These are phyloP conservation scores for Magnusiomyces suaveolens DNA, from an alignment of 1,139 yeast species.

Conservation along the genomic window DNA sequence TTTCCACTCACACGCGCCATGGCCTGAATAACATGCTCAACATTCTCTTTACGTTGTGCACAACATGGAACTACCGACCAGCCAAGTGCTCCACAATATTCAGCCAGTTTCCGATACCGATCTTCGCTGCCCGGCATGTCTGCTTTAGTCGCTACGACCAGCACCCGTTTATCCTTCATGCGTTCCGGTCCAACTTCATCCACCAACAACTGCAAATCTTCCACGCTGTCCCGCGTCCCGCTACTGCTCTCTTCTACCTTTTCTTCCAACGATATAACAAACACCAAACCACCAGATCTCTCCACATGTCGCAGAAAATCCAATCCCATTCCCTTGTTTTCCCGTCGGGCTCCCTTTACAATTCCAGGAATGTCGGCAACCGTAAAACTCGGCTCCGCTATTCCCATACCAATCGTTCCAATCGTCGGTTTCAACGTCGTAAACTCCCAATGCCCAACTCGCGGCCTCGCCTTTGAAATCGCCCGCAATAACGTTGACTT, in stretches of 20 bases:
- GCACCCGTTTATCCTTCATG: conserved; percentile 47
- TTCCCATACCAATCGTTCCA: conserved; percentile 67
- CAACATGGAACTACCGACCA: conserved; percentile 83
- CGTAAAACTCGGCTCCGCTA: conserved; percentile 63
- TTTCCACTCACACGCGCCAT: conserved; percentile 40
- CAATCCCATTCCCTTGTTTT: conserved; percentile 85
- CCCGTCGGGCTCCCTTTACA: conserved; percentile 65
- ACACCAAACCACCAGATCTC: conserved; percentile 79
- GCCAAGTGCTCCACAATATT: conserved; percentile 29
- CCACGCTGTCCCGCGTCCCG: conserved; percentile 22
- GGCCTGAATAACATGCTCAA: conserved; percentile 55
- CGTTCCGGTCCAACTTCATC: conserved; percentile 62
- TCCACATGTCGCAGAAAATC: conserved; percentile 89
- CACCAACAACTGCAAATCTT: conserved; percentile 51
- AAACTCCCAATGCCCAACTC: conserved; percentile 95
- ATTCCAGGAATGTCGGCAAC: conserved; percentile 98
- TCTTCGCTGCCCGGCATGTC: conserved; percentile 51
- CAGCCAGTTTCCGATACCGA: conserved; percentile 38
- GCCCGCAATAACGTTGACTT: conserved; percentile 81
- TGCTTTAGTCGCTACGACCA: conserved; percentile 87
- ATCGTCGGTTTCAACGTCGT: conserved; percentile 88
- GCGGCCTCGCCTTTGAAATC: conserved; percentile 82
- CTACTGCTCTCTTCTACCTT: neutral
- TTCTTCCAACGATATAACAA: conserved; percentile 66
- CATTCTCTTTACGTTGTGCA: conserved; percentile 62